Base-by-base conservation (phyloP, 2,329 filamentous ascomycete species). In the Cladorrhinum sp. region DNA sequence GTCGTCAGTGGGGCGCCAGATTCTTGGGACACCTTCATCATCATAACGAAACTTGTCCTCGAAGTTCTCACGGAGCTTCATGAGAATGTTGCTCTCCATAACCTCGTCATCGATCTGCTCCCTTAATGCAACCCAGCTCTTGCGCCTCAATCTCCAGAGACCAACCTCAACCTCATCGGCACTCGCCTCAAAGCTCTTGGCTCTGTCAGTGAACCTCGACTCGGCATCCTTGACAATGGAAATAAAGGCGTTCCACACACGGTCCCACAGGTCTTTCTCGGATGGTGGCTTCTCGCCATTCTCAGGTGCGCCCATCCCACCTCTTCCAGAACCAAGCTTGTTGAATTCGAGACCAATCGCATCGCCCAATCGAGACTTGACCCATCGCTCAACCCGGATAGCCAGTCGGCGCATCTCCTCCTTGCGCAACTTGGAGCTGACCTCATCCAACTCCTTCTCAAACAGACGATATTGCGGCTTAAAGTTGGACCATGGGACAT, bases 41-140 rank as follows among this genome's bases (percentile, higher is more conserved):
- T 99, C 95, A 70, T 99, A 99, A 65, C 95, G 89, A 84, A 99
- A 99, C 76, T 96, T 97, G 78, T 99, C 95, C 76, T 99, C 95
- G 67, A 99, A 99, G 78, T 97, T 98, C 75, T 99, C 95, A 36
- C 95, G 87, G 55, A 99, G 85, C 79, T 99, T 99, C 67, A 98
- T 81, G 32, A 98, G 79, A 57, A 99, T 87, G 72, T 98, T 99
- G 69, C 93, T 93, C 77, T 98, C 95, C 87, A 96, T 96, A 72
- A 97, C 91, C 76, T 99, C 95, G 72, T 99, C 95, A 36, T 98
- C 93, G 64, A 99, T 90, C 79, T 91, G 95, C 62, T 92, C 88
- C 50, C 91, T 85, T 63, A 99, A 81, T 13, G 93, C 93, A 45
- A 88, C 88, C 95, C 95, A 99, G 63, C 91, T 95, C 81, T 98